Conservation (phyloP, 768 basidiomycete species). For the Leccinellum albellum region DNA sequence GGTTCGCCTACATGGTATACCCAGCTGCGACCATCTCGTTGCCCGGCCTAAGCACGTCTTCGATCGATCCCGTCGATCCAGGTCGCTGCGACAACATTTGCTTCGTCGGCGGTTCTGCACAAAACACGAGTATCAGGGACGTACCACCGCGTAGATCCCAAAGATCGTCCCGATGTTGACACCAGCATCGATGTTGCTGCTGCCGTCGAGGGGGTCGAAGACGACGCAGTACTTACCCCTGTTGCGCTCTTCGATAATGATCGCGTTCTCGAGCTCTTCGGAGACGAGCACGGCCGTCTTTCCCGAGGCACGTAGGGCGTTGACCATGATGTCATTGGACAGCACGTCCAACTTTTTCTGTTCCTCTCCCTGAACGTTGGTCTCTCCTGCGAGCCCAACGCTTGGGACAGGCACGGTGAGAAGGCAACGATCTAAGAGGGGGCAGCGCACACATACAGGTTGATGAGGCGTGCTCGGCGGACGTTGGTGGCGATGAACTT, state of each 20-base stretch:
- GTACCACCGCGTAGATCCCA: constrained; percentile 87
- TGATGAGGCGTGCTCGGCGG: constrained; percentile 93
- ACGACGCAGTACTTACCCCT: constrained; percentile 95
- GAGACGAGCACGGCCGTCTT: constrained; percentile 96
- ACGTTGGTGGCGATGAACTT: constrained; percentile 99
- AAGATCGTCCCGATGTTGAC: constrained; percentile 98
- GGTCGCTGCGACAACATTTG: constrained; percentile 45
- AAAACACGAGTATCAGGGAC: constrained; percentile 30
- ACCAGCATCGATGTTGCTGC: constrained; percentile 97
- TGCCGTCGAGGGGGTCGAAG: constrained; percentile 95
- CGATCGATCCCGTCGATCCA: constrained; percentile 73
- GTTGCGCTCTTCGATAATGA: constrained; percentile 79
- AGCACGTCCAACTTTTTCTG: constrained; percentile 99
- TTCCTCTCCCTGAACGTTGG: constrained; percentile 96
- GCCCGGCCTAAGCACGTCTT: constrained; percentile 90
- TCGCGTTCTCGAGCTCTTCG: constrained; percentile 90
- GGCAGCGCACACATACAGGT: constrained; percentile 62
- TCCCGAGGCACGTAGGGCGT: constrained; percentile 92
- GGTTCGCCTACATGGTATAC: constrained; percentile 81
- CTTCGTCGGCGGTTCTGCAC: not conserved
- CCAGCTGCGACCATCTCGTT: constrained; percentile 97
- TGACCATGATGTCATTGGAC: constrained; percentile 99
- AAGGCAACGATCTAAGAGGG: not conserved
- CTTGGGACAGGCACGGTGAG: constrained; percentile 49
- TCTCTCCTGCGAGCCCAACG: constrained; percentile 95